phyloP scores from a whole-genome alignment of 2,329 filamentous ascomycete species.

The Claviceps digitariae region DNA sequence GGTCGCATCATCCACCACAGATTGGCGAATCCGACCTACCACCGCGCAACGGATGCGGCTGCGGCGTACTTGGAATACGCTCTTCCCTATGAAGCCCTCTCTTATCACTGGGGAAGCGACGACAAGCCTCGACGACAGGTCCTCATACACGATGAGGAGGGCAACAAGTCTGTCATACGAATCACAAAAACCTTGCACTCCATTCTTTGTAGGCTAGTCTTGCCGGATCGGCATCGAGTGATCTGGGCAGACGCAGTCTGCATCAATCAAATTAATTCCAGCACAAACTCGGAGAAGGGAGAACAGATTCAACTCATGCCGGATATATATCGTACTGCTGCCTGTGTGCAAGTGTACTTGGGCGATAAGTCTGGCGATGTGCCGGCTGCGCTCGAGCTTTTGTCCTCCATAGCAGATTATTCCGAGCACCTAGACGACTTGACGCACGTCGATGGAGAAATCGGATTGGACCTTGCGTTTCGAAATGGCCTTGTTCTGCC shows the following conservation, averaged over 20 bases:
- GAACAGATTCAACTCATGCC: constrained; percentile 8
- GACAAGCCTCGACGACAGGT: not conserved
- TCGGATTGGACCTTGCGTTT: constrained; percentile 2
- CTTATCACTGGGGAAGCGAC: constrained; percentile 7
- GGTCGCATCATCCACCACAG: constrained; percentile 5
- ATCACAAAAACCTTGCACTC: constrained; percentile 4
- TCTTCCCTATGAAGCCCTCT: constrained; percentile 5
- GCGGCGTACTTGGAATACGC: not conserved
- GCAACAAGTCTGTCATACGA: not conserved
- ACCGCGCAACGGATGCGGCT: not conserved
- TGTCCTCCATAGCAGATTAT: constrained; percentile 5
- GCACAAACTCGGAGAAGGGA: constrained; percentile 6
- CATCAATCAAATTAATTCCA: constrained; percentile 8
- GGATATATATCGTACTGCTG: constrained; percentile 6
- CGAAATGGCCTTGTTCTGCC: constrained; percentile 4
- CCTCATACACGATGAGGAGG: not conserved
- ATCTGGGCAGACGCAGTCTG: constrained; percentile 10
- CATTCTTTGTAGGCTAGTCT: constrained; percentile 2
- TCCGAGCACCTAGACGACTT: constrained; percentile 5
- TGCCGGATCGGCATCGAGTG: constrained; percentile 1
- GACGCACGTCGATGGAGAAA: constrained; percentile 3
- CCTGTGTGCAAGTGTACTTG: constrained; percentile 6
- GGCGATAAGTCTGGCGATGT: constrained; percentile 4
- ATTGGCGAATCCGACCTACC: constrained; percentile 1
- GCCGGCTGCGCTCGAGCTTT: constrained; percentile 1